A percentile compares a stretch with the other conserved stretches of the same genome.
These are phyloP conservation scores for Crassisporium funariophilum DNA, from an alignment of 768 basidiomycete species.

Conservation along the genomic window DNA sequence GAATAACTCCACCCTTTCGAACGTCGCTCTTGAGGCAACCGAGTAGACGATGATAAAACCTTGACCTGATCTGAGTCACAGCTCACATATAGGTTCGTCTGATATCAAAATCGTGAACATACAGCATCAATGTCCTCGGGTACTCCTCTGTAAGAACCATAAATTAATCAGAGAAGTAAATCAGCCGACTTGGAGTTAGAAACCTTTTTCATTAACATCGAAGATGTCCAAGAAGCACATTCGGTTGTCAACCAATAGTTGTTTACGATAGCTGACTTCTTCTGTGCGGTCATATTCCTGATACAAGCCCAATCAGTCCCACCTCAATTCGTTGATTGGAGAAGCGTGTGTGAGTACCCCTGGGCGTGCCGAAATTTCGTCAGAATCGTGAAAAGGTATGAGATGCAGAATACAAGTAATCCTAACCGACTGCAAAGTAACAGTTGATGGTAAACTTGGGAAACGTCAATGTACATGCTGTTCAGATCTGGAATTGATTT, in stretches of 20 bases:
- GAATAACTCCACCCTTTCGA: constrained; percentile 87
- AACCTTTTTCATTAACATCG: constrained; percentile 97
- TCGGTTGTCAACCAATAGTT: constrained; percentile 90
- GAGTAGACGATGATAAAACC: constrained; percentile 98
- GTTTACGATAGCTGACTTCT: constrained; percentile 97
- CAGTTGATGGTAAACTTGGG: constrained; percentile 97
- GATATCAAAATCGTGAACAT: too few relatives aligned
- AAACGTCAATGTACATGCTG: too few relatives aligned
- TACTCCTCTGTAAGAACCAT: constrained; percentile 94
- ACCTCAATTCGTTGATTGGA: constrained; percentile 53
- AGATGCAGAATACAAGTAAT: constrained; percentile 12
- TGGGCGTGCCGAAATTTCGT: too few relatives aligned
- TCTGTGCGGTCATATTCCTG: constrained; percentile 98
- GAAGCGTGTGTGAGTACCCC: constrained; percentile 11
- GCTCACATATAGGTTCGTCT: too few relatives aligned
- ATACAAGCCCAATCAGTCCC: constrained; percentile 14
- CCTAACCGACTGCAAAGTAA: constrained; percentile 90
- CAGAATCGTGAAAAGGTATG: constrained; percentile 7
- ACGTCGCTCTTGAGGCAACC: constrained; percentile 93
- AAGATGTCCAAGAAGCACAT: constrained; percentile 97
- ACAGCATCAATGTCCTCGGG: constrained; percentile 93
- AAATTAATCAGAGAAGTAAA: constrained; percentile 13
- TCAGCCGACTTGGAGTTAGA: constrained; percentile 19
- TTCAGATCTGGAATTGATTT: too few relatives aligned
- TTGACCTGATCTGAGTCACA: constrained; percentile 97